These are phyloP conservation scores for Phallus indusiatus DNA, from an alignment of 768 basidiomycete genomes.

Conservation along the genomic window DNA sequence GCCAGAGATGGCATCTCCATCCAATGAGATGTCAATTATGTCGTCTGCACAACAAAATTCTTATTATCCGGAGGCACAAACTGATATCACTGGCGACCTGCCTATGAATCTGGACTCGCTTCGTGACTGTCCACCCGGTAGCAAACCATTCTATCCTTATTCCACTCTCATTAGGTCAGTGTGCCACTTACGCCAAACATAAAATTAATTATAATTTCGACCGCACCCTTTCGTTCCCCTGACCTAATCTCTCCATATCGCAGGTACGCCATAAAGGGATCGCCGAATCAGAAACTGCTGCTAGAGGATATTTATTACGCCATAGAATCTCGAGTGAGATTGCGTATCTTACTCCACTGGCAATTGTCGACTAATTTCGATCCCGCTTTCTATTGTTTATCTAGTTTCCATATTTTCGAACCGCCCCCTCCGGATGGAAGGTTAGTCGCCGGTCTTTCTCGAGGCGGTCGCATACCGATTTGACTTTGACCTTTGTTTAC, in stretches of 20 bases:
- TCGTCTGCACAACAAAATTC: constrained; percentile 23
- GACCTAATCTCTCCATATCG: constrained; percentile 12
- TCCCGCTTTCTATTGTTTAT: background rate
- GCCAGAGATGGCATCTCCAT: constrained; percentile 5
- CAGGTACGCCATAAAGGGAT: constrained; percentile 88
- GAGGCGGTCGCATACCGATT: no score
- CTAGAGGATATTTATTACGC: constrained; percentile 90
- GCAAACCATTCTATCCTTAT: constrained; percentile 86
- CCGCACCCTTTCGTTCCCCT: constrained; percentile 6
- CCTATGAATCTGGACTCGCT: constrained; percentile 83
- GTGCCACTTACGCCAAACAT: no score
- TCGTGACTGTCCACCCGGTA: constrained; percentile 79
- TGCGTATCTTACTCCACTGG: background rate
- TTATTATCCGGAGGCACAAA: constrained; percentile 67
- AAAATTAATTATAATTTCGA: constrained; percentile 5
- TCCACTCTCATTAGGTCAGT: constrained; percentile 82
- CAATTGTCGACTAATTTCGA: no score
- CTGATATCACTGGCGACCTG: constrained; percentile 72
- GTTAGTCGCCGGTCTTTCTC: constrained; percentile 41
- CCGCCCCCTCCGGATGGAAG: constrained; percentile 87
- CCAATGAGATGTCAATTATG: constrained; percentile 4
- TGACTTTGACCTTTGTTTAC: no score
- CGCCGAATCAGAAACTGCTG: constrained; percentile 76
- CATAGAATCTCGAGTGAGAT: constrained; percentile 72
- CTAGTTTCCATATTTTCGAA: constrained; percentile 84